phyloP scores from a whole-genome alignment of 116 monocot species.

The Cymodocea nodosa region DNA sequence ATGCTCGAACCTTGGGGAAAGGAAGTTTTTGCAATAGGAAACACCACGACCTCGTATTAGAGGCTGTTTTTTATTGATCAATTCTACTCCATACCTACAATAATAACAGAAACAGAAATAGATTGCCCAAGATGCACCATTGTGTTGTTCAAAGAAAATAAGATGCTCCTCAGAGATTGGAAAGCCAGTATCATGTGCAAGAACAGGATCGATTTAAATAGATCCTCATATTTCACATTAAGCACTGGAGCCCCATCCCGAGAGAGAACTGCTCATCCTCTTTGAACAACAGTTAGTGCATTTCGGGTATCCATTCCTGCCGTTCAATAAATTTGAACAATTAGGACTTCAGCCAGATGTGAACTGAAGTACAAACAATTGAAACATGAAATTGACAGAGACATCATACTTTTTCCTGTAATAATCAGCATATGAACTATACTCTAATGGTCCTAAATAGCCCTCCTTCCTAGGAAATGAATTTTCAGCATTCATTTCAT shows the following conservation, averaged over 20 bases:
- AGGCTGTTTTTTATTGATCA: constrained; percentile 85
- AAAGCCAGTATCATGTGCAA: constrained; percentile 5
- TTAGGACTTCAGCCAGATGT: background rate
- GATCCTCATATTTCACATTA: constrained; percentile 5
- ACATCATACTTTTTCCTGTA: constrained; percentile 81
- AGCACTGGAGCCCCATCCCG: constrained; percentile 2
- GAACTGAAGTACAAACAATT: background rate
- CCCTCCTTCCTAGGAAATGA: constrained; percentile 95
- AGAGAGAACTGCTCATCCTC: constrained; percentile 11
- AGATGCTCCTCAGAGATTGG: constrained; percentile 9
- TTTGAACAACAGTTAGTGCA: constrained; percentile 25
- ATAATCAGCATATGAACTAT: constrained; percentile 95
- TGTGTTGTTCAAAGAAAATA: constrained; percentile 19
- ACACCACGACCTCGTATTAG: constrained; percentile 90
- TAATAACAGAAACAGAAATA: constrained; percentile 14
- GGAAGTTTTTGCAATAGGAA: constrained; percentile 97
- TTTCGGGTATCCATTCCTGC: constrained; percentile 20
- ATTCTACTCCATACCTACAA: constrained; percentile 85
- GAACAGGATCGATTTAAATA: background rate
- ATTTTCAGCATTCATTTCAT: constrained; percentile 94
- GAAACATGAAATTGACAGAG: background rate
- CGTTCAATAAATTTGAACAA: background rate
- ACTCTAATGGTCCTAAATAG: constrained; percentile 88
- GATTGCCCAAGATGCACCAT: constrained; percentile 13
- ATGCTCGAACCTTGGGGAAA: constrained; percentile 94